A percentile compares a stretch with the other conserved stretches of the same genome.
Conservation (phyloP, 2,329 filamentous ascomycete genomes). For the Ambrosiella beaveri region DNA sequence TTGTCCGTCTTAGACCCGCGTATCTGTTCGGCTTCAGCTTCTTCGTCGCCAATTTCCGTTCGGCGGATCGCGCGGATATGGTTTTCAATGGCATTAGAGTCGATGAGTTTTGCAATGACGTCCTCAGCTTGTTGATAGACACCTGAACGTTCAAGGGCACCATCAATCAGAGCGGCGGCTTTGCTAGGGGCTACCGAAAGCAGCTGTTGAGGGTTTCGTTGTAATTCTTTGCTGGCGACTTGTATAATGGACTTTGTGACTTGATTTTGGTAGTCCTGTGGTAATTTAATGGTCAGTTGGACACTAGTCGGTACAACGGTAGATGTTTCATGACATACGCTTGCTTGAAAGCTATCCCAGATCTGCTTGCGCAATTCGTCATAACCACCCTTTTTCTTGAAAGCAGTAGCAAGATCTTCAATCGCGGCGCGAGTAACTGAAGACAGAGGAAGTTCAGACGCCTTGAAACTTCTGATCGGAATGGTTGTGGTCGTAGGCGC, state of each 20-base stretch:
- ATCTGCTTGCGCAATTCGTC: constrained; percentile 61
- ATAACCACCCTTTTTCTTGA: constrained; percentile 76
- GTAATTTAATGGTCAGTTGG: neutral
- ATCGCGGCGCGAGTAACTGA: constrained; percentile 58
- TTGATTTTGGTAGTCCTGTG: constrained; percentile 50
- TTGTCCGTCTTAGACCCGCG: constrained; percentile 57
- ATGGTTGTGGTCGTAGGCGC: neutral
- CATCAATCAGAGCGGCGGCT: constrained; percentile 59
- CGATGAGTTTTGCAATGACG: constrained; percentile 50
- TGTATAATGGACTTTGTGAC: constrained; percentile 50
- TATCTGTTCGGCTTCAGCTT: constrained; percentile 44
- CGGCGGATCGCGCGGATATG: constrained; percentile 52
- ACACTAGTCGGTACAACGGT: neutral
- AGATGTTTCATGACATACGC: constrained; percentile 29
- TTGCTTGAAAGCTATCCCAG: constrained; percentile 56
- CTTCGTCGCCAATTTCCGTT: constrained; percentile 51
- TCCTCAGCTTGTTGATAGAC: constrained; percentile 57
- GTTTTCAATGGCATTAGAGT: constrained; percentile 48
- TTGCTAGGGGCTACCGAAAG: constrained; percentile 58
- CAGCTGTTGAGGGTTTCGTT: constrained; percentile 53
- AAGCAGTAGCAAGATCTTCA: constrained; percentile 58
- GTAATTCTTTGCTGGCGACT: constrained; percentile 56
- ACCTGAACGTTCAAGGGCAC: constrained; percentile 57
- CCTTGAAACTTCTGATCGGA: constrained; percentile 40
- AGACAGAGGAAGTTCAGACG: constrained; percentile 56